Evolutionary conservation across 768 basidiomycete species (phyloP).

Genomic region (Termitomyces sp.): DNA sequence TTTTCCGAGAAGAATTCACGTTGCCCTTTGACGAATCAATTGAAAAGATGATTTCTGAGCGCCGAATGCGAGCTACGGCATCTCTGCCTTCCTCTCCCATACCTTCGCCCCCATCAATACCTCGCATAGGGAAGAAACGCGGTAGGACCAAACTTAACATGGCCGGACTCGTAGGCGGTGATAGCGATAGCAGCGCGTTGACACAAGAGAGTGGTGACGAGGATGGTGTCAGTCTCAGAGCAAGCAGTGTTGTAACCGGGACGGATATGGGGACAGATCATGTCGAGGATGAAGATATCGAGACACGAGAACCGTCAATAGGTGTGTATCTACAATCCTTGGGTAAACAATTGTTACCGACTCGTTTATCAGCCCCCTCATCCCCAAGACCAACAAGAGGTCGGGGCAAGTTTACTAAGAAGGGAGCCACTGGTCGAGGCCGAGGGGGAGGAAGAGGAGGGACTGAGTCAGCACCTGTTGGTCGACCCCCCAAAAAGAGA

Average conservation of each 20-base stretch:
- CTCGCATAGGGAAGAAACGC: slow-evolving; percentile 30
- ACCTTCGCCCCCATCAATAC: slow-evolving; percentile 28
- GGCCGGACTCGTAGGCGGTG: slow-evolving; percentile 73
- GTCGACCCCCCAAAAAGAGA: slow-evolving; percentile 38
- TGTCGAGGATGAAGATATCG: slow-evolving; percentile 59
- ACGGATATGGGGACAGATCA: slow-evolving; percentile 70
- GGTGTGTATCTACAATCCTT: slow-evolving; percentile 32
- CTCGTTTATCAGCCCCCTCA: slow-evolving; percentile 22
- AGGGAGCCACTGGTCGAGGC: slow-evolving; percentile 13
- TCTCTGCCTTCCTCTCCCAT: slow-evolving; percentile 61
- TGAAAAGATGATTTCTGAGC: slow-evolving; percentile 53
- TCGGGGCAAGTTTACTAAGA: slow-evolving; percentile 26
- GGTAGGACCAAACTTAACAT: slow-evolving; percentile 52
- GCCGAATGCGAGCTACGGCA: slow-evolving; percentile 59
- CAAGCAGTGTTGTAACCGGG: slow-evolving; percentile 60
- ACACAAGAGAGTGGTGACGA: slow-evolving; percentile 83
- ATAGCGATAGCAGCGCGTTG: slow-evolving; percentile 80
- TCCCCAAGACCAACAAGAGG: slow-evolving; percentile 33
- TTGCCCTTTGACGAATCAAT: slow-evolving; percentile 55
- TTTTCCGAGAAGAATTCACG: slow-evolving; percentile 65
- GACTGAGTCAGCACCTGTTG: slow-evolving; percentile 23
- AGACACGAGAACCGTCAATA: slow-evolving; percentile 52
- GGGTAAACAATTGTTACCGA: not conserved
- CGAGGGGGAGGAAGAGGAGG: slow-evolving; percentile 12
- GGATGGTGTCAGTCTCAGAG: slow-evolving; percentile 44